A percentile compares a stretch with the other conserved stretches of the same genome.
These are phyloP conservation scores for Chrysoporthe cubensis DNA, from an alignment of 2,329 filamentous ascomycete species.

Conservation along the genomic window DNA sequence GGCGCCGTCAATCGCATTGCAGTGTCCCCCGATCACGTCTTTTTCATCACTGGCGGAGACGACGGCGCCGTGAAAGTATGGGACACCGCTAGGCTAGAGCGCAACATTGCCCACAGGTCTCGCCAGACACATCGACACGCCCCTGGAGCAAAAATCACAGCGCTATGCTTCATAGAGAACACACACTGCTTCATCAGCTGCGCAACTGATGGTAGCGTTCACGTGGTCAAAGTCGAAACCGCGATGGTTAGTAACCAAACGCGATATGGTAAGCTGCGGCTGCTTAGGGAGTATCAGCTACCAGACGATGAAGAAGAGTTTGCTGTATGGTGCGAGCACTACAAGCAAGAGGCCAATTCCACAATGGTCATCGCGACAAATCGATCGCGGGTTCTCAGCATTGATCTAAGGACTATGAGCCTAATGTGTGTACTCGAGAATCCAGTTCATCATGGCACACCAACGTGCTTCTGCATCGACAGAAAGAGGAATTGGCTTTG, in stretches of 20 bases:
- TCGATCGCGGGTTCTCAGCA: constrained; percentile 77
- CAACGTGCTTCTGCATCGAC: constrained; percentile 90
- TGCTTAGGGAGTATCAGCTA: constrained; percentile 82
- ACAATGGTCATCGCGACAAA: constrained; percentile 86
- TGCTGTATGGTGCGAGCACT: constrained; percentile 91
- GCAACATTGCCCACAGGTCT: constrained; percentile 86
- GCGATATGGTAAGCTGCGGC: constrained; percentile 77
- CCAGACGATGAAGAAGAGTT: constrained; percentile 64
- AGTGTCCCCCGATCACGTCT: constrained; percentile 85
- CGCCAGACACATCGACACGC: constrained; percentile 82
- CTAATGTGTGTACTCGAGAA: constrained; percentile 81
- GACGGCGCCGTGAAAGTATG: constrained; percentile 91
- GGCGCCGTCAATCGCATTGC: constrained; percentile 81
- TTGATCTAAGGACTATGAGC: constrained; percentile 87
- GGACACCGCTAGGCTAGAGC: constrained; percentile 88
- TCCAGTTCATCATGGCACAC: constrained; percentile 87
- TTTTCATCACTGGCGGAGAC: constrained; percentile 92
- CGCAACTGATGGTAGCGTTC: constrained; percentile 85
- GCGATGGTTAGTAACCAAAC: constrained; percentile 52
- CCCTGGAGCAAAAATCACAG: constrained; percentile 72
- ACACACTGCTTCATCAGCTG: constrained; percentile 94
- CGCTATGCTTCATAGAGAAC: constrained; percentile 88
- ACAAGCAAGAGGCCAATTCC: constrained; percentile 80
- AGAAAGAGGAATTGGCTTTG: constrained; percentile 87
- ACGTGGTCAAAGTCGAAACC: constrained; percentile 80